phyloP scores from a whole-genome alignment of 306 rosid genomes.

The Amphicarpaea edgeworthii region DNA sequence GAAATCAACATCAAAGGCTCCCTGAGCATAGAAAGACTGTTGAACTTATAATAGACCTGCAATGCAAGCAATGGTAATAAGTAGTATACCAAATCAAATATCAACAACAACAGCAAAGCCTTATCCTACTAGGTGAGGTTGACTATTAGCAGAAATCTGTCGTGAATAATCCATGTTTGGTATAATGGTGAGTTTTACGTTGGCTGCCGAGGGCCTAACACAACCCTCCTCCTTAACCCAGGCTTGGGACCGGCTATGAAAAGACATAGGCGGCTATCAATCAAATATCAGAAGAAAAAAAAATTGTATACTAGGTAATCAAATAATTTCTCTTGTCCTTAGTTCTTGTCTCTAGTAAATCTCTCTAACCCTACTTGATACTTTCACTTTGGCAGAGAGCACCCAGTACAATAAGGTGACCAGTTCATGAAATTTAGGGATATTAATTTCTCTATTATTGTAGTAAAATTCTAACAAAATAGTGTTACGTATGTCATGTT shows the following conservation, averaged over 20 bases:
- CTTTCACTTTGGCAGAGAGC: background rate
- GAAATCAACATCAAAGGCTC: constrained; percentile 94
- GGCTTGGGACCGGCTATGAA: too few species aligned
- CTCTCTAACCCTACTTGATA: constrained; percentile 22
- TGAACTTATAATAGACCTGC: constrained; percentile 97
- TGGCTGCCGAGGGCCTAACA: too few species aligned
- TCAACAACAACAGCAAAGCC: background rate
- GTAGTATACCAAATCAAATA: constrained; percentile 24
- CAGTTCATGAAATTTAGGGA: constrained; percentile 37
- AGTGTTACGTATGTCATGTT: background rate
- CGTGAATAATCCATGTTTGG: too few species aligned
- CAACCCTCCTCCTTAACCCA: too few species aligned
- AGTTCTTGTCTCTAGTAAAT: constrained; percentile 29
- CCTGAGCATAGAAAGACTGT: constrained; percentile 82
- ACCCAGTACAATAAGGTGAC: constrained; percentile 34
- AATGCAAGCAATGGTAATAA: constrained; percentile 38
- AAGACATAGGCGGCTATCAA: too few species aligned
- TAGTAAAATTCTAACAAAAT: background rate
- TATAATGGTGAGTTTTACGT: too few species aligned
- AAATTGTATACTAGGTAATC: constrained; percentile 4
- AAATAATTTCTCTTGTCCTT: constrained; percentile 15
- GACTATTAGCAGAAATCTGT: too few species aligned
- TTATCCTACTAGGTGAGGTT: too few species aligned
- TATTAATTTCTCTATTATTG: constrained; percentile 1
- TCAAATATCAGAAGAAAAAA: constrained; percentile 22